Evolutionary conservation across 2,329 filamentous ascomycete species (phyloP).

Genomic region (Fusarium tricinctum): DNA sequence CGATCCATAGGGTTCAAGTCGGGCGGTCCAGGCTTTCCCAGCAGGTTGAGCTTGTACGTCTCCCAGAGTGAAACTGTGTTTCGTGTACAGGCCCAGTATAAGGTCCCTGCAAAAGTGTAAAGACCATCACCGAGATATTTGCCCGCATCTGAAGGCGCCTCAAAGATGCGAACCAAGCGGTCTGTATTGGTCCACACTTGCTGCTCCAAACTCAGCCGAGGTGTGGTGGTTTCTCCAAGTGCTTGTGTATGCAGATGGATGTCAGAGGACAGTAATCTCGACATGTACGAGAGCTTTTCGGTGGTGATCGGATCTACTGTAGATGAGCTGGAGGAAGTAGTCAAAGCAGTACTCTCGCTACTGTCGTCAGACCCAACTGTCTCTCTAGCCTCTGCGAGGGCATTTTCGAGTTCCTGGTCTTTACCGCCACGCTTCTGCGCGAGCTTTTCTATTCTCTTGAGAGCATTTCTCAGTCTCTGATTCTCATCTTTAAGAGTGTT

Average conservation of each 20-base stretch:
- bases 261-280: conserved; percentile 5
- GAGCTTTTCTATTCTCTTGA: conserved; percentile 36
- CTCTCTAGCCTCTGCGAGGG: conserved; percentile 34
- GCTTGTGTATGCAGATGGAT: conserved; percentile 6
- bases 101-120: conserved; percentile 42
- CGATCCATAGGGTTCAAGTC: conserved; percentile 35
- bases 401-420: conserved; percentile 34
- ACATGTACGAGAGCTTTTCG: background rate
- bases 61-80: conserved; percentile 46
- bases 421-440: conserved; percentile 24
- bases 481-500: conserved; percentile 48
- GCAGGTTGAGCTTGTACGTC: conserved; percentile 30
- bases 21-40: conserved; percentile 3
- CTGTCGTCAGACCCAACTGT: conserved; percentile 17
- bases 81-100: conserved; percentile 46
- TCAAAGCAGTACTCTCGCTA: background rate
- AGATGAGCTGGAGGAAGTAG: conserved; percentile 8
- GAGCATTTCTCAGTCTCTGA: conserved; percentile 41
- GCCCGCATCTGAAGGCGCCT: conserved; percentile 37
- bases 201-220: conserved; percentile 9
- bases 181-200: conserved; percentile 45
- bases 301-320: background rate
- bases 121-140: conserved; percentile 45
- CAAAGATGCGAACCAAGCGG: conserved; percentile 44
- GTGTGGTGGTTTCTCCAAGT: background rate